Percentiles rank a stretch among this genome's conserved stretches.
Conservation (phyloP, 1,284 basidiomycete genomes). For the Testicularia cyperi region DNA sequence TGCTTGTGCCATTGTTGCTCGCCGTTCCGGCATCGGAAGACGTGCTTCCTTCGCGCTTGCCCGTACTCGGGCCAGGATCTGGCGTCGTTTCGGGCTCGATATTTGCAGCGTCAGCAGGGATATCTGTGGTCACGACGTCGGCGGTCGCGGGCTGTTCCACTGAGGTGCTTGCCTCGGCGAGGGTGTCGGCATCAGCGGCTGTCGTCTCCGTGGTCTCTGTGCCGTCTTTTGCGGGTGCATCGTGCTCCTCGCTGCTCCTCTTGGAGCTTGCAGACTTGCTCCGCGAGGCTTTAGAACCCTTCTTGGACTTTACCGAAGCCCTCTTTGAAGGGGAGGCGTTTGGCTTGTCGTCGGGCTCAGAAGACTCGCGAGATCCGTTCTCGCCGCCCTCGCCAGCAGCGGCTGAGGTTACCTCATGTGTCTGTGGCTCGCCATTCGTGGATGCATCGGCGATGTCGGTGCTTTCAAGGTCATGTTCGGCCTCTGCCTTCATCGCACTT, state of each 20-base stretch:
- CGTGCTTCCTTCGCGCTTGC: constrained; percentile 1
- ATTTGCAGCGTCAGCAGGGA: background rate
- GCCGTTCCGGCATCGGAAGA: constrained; percentile 1
- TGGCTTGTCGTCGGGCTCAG: constrained; percentile 25
- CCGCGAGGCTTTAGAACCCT: constrained; percentile 16
- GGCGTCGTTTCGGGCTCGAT: too few species aligned
- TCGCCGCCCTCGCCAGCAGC: constrained; percentile 11
- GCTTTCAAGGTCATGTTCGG: too few species aligned
- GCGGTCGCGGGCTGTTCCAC: too few species aligned
- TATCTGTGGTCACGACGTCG: background rate
- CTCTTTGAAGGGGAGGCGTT: constrained; percentile 15
- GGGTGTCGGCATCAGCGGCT: background rate
- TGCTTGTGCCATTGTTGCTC: background rate
- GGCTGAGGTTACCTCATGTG: constrained; percentile 1
- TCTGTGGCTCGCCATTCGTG: background rate
- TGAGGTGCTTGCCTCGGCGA: too few species aligned
- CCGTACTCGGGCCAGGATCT: too few species aligned
- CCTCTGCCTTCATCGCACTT: constrained; percentile 3
- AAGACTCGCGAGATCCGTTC: constrained; percentile 16
- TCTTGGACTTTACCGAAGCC: constrained; percentile 16
- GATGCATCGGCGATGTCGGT: too few species aligned
- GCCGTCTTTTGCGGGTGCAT: constrained; percentile 3
- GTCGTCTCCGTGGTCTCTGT: constrained; percentile 1
- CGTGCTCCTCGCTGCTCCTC: constrained; percentile 25
- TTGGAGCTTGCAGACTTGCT: constrained; percentile 22